These are phyloP conservation scores for Nitzschia inconspicua DNA, from an alignment of 108 stramenopile species.

Conservation along the genomic window DNA sequence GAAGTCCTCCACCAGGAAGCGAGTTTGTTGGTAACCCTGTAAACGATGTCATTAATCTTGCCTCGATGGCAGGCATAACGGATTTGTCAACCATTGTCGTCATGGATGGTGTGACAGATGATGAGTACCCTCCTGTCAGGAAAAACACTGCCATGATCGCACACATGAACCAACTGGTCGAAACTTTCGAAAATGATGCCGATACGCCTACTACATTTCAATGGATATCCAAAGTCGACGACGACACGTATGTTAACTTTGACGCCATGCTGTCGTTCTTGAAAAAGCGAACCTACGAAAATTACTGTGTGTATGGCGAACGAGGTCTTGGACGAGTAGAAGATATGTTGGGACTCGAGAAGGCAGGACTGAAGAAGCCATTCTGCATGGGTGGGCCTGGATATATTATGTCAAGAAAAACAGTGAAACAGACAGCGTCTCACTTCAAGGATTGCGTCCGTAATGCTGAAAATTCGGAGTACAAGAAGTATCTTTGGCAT, in stretches of 20 bases:
- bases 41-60: slow-evolving; percentile 17
- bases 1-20: neutral
- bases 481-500: slow-evolving; percentile 23
- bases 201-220: slow-evolving; percentile 15
- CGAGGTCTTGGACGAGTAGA: slow-evolving; percentile 18
- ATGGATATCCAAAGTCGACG: slow-evolving; percentile 27
- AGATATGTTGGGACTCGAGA: slow-evolving; percentile 13
- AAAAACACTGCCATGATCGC: slow-evolving; percentile 27
- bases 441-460: slow-evolving; percentile 21
- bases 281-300: slow-evolving; percentile 1
- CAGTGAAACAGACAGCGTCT: slow-evolving; percentile 2
- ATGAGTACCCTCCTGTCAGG: slow-evolving; percentile 30
- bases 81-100: slow-evolving; percentile 15
- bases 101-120: slow-evolving; percentile 20
- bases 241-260: slow-evolving; percentile 27
- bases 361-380: slow-evolving; percentile 19
- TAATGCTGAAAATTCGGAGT: slow-evolving; percentile 9
- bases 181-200: slow-evolving; percentile 8
- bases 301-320: slow-evolving; percentile 21
- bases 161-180: slow-evolving; percentile 13
- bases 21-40: slow-evolving; percentile 7
- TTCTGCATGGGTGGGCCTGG: slow-evolving; percentile 28
- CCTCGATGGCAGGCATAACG: slow-evolving; percentile 7
- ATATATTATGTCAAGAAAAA: slow-evolving; percentile 19
- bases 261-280: slow-evolving; percentile 20